Conservation (phyloP, 139 green algal species). For the Eudorina sp. region DNA sequence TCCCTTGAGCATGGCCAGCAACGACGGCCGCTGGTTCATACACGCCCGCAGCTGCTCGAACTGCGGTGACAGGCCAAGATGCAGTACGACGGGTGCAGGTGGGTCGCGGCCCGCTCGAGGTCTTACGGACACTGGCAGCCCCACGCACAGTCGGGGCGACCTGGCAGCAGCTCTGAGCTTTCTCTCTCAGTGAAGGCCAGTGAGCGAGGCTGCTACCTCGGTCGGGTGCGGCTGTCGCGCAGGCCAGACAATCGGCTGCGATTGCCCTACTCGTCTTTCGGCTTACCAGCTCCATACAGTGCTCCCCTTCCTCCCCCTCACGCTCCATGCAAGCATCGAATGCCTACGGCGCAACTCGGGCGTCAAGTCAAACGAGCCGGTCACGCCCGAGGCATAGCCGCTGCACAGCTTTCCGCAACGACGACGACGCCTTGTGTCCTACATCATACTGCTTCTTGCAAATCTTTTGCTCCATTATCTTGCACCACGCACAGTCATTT, state of each 20-base stretch:
- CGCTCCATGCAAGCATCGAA: constrained; percentile 50
- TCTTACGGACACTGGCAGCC: too few species aligned
- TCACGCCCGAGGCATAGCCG: background rate
- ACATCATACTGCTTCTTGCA: constrained; percentile 41
- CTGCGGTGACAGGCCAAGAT: background rate
- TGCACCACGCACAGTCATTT: constrained; percentile 45
- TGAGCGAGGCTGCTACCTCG: too few species aligned
- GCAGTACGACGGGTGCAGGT: background rate
- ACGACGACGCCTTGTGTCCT: too few species aligned
- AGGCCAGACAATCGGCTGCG: too few species aligned
- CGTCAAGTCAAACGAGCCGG: background rate
- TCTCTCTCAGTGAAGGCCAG: too few species aligned
- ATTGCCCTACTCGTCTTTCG: too few species aligned
- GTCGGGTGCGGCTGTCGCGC: too few species aligned
- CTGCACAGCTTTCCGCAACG: background rate
- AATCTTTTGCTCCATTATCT: constrained; percentile 44
- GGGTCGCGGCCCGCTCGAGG: too few species aligned
- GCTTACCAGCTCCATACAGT: constrained; percentile 42
- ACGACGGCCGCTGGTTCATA: constrained; percentile 24
- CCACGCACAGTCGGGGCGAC: too few species aligned
- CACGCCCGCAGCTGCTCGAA: constrained; percentile 31
- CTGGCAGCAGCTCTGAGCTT: too few species aligned
- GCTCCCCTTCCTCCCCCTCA: background rate
- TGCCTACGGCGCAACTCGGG: background rate
- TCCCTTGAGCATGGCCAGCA: constrained; percentile 9